Conservation (phyloP, 148 eudicot species). For the Amaranthus palmeri region DNA sequence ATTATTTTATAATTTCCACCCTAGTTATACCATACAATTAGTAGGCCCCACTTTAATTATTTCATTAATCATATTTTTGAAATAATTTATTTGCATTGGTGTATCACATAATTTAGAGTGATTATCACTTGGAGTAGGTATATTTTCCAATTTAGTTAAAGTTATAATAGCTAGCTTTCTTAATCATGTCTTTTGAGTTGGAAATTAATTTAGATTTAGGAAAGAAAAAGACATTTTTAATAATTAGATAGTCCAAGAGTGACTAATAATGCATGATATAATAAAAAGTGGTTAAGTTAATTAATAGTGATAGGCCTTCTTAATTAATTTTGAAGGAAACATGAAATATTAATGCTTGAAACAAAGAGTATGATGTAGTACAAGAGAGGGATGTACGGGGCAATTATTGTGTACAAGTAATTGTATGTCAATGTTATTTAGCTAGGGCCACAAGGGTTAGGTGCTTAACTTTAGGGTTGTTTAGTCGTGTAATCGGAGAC, state of each 20-base stretch:
- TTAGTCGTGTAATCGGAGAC: too few species aligned
- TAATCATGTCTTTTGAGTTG: conserved; percentile 9
- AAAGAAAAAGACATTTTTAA: conserved; percentile 11
- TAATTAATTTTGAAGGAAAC: too few species aligned
- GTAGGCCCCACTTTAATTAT: not conserved
- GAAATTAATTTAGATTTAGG: not conserved
- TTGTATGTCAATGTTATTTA: too few species aligned
- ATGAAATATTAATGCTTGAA: too few species aligned
- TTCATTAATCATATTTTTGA: conserved; percentile 1
- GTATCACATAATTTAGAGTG: conserved; percentile 7
- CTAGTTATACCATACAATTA: not conserved
- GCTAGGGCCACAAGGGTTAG: too few species aligned
- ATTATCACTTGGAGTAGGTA: conserved; percentile 17
- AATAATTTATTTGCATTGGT: not conserved
- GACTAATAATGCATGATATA: not conserved
- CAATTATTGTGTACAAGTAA: too few species aligned
- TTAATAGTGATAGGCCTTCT: not conserved
- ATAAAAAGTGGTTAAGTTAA: not conserved
- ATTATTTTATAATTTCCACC: conserved; percentile 6
- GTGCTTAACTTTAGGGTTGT: too few species aligned
- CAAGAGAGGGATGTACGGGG: too few species aligned
- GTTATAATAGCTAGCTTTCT: conserved; percentile 4
- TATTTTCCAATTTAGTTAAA: not conserved
- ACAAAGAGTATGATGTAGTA: too few species aligned
- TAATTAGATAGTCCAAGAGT: not conserved